These are phyloP conservation scores for Volutella citrinella DNA, from an alignment of 2,329 filamentous ascomycete species.

Conservation along the genomic window DNA sequence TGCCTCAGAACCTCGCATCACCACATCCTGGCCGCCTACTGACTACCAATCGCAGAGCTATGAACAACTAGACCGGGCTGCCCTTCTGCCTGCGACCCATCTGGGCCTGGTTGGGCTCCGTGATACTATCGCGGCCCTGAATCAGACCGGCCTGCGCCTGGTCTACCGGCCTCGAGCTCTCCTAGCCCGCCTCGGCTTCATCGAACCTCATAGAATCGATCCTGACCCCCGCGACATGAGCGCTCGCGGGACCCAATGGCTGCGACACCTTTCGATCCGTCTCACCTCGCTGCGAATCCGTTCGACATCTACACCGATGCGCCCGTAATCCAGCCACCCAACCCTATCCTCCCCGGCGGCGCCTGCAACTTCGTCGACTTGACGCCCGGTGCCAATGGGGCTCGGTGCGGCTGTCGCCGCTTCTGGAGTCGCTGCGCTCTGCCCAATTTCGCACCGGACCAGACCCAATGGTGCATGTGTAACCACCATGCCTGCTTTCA, in stretches of 20 bases:
- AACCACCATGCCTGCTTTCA: conserved; percentile 62
- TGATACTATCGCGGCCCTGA: conserved; percentile 20
- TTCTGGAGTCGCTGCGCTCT: conserved; percentile 51
- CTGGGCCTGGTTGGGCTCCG: conserved; percentile 32
- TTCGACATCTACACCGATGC: conserved; percentile 57
- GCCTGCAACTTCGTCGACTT: conserved; percentile 58
- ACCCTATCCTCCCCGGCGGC: conserved; percentile 45
- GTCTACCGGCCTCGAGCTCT: too few relatives aligned
- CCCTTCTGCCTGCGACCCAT: conserved; percentile 32
- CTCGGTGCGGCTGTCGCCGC: conserved; percentile 57
- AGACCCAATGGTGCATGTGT: conserved; percentile 58
- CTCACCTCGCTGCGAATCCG: conserved; percentile 41
- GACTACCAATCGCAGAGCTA: conserved; percentile 24
- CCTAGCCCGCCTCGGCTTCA: too few relatives aligned
- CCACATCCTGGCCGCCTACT: conserved; percentile 7
- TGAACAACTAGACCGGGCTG: conserved; percentile 34
- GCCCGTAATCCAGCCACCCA: conserved; percentile 23
- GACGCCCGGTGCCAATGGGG: conserved; percentile 47
- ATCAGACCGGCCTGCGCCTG: too few relatives aligned
- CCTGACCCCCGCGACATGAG: conserved; percentile 28
- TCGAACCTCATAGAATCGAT: too few relatives aligned
- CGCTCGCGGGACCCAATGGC: conserved; percentile 44
- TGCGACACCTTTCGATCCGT: conserved; percentile 45
- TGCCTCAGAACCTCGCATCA: conserved; percentile 7
- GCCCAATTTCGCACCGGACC: conserved; percentile 35